phyloP scores from a whole-genome alignment of 2,329 filamentous ascomycete genomes.

The Ilyonectria mors-panacis region DNA sequence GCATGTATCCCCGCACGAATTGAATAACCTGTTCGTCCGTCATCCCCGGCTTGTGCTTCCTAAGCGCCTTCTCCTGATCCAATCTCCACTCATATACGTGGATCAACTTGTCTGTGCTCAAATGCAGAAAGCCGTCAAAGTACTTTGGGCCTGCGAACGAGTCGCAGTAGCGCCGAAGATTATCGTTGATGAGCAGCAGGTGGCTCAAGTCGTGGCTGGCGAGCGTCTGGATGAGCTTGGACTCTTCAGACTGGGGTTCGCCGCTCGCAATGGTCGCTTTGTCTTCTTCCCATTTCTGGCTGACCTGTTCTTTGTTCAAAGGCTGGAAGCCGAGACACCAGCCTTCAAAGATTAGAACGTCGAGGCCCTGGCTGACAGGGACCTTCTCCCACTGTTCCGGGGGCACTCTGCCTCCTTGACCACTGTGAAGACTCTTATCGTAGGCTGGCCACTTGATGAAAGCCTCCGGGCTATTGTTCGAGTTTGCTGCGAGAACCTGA shows the following conservation, averaged over 20 bases:
- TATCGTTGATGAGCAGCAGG: conserved; percentile 41
- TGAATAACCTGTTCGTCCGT: conserved; percentile 41
- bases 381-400: conserved; percentile 38
- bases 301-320: conserved; percentile 28
- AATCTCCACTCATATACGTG: conserved; percentile 46
- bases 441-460: conserved; percentile 42
- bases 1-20: conserved; percentile 47
- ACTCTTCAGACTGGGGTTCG: conserved; percentile 20
- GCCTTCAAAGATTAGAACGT: conserved; percentile 46
- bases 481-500: conserved; percentile 14
- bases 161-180: conserved; percentile 39
- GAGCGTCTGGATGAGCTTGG: conserved; percentile 31
- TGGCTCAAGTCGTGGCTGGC: conserved; percentile 37
- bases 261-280: background rate
- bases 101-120: conserved; percentile 40
- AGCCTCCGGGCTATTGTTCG: background rate
- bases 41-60: conserved; percentile 42
- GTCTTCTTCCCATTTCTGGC: conserved; percentile 38
- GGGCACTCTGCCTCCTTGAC: conserved; percentile 40
- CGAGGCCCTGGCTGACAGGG: conserved; percentile 18
- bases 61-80: conserved; percentile 38
- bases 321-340: conserved; percentile 45
- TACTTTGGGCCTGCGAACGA: conserved; percentile 38
- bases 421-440: conserved; percentile 43
- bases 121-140: conserved; percentile 42